Evolutionary conservation across 1,139 yeast species (phyloP), one percentile per base, ranked within the genome.

Genomic region (Barnettozyma hawaiiensis): DNA sequence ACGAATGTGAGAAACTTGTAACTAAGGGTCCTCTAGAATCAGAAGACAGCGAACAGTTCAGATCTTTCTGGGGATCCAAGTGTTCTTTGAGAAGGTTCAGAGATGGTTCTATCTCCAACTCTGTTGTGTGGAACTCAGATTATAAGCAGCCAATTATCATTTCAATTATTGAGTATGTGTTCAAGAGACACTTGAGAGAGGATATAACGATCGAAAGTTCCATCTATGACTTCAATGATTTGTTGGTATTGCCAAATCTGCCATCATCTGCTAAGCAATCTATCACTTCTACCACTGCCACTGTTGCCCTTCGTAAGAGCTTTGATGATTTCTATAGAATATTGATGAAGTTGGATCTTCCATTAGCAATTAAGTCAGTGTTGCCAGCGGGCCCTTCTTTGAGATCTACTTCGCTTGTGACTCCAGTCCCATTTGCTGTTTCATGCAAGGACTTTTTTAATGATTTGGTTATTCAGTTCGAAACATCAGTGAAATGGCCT

Each of bases 401-500:
- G 52, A 73, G 97, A 57, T 80, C 77, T 53, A 73, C 96, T 0
- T 81, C 96, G 1, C 57, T 83, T 11, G 70, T 81, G 47, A 81
- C 78, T 52, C 97, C 97, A 0, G 86, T 81, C 31, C 95, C 96
- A 32, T 86, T 76, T 67, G 92, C 94, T 14, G 61, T 71, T 38
- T 75, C 86, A 2, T 82, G 77, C 54, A 90, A 90, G 6, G 90
- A 86, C 58, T 85, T 84, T 54, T 78, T 86, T 70, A 86, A 85
- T 52, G 89, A 84, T 40, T 80, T 82, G 21, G 73, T 90, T 11
- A 63, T 94, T 37, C 96, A 89, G 62, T 87, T 94, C 62, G 98
- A 94, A 65, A 70, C 85, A 4, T 85, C 96, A 2, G 73, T 79
- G n/a, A 79, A 81, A 61, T 94, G 98, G 99, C 98, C 99, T 1